phyloP scores from a whole-genome alignment of 257 asterid species.

The Salvia splendens region DNA sequence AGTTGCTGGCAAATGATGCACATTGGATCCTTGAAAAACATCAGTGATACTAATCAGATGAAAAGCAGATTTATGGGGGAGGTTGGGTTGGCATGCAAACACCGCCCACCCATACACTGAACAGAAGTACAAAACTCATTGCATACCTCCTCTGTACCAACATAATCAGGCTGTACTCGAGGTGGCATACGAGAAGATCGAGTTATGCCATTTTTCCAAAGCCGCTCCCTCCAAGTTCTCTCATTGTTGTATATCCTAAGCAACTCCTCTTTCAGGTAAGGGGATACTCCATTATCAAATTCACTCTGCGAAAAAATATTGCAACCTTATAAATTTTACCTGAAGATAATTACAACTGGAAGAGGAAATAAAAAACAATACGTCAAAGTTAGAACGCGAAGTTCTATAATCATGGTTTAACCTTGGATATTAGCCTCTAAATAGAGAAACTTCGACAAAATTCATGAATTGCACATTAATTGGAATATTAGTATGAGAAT shows the following conservation, averaged over 20 bases:
- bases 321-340: slow-evolving; percentile 20
- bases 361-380: slow-evolving; percentile 18
- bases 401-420: not conserved
- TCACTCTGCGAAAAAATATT: slow-evolving; percentile 56
- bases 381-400: slow-evolving; percentile 8
- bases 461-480: no score
- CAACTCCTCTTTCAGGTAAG: slow-evolving; percentile 66
- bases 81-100: not conserved
- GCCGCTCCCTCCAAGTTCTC: slow-evolving; percentile 75
- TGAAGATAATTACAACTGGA: slow-evolving; percentile 15
- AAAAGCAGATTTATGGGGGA: not conserved
- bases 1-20: slow-evolving; percentile 91
- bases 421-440: no score
- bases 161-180: slow-evolving; percentile 66
- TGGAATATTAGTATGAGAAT: no score
- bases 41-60: slow-evolving; percentile 32
- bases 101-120: not conserved
- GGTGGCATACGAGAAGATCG: slow-evolving; percentile 69
- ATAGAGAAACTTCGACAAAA: no score
- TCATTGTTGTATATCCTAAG: slow-evolving; percentile 67
- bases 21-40: slow-evolving; percentile 70
- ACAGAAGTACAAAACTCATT: not conserved
- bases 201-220: slow-evolving; percentile 80
- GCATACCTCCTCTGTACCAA: slow-evolving; percentile 85
- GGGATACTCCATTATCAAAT: slow-evolving; percentile 59